Evolutionary conservation across 768 basidiomycete species (phyloP).

Genomic region (Kwoniella sp.): DNA sequence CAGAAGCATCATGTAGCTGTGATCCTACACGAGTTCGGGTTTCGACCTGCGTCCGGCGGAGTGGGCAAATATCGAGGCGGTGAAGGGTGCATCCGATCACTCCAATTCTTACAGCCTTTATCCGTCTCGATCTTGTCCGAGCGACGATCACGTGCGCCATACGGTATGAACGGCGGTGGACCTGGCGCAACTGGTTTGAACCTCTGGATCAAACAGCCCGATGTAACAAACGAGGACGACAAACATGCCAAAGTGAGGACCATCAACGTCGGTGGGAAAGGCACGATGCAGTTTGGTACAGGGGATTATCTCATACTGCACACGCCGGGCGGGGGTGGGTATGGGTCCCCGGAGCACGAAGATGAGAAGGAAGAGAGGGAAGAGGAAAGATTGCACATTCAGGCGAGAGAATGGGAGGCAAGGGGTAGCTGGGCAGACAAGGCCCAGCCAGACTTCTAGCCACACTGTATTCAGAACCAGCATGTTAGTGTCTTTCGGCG

Average conservation of each 20-base stretch:
- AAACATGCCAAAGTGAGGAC: slow-evolving; percentile 12
- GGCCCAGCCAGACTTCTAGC: slow-evolving; percentile 38
- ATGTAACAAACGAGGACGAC: slow-evolving; percentile 13
- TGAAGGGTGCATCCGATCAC: slow-evolving; percentile 44
- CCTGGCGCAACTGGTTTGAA: slow-evolving; percentile 26
- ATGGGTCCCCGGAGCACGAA: slow-evolving; percentile 31
- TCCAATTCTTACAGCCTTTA: slow-evolving; percentile 41
- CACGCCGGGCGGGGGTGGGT: slow-evolving; percentile 46
- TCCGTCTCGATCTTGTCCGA: slow-evolving; percentile 42
- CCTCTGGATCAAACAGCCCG: slow-evolving; percentile 22
- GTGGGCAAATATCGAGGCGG: slow-evolving; percentile 41
- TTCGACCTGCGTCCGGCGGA: slow-evolving; percentile 44
- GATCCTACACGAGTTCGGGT: slow-evolving; percentile 73
- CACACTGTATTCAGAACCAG: not conserved
- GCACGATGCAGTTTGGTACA: slow-evolving; percentile 21
- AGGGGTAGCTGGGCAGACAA: slow-evolving; percentile 55
- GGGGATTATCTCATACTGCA: slow-evolving; percentile 24
- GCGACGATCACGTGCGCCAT: slow-evolving; percentile 39
- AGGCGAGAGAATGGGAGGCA: slow-evolving; percentile 42
- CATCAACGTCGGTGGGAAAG: slow-evolving; percentile 32
- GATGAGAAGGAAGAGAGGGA: slow-evolving; percentile 33
- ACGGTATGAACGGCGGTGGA: slow-evolving; percentile 59
- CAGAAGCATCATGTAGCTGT: slow-evolving; percentile 59
- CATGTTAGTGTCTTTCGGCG: not conserved
- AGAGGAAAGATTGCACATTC: slow-evolving; percentile 27